phyloP scores from a whole-genome alignment of 129 eudicot genomes.

The Sambucus nigra region DNA sequence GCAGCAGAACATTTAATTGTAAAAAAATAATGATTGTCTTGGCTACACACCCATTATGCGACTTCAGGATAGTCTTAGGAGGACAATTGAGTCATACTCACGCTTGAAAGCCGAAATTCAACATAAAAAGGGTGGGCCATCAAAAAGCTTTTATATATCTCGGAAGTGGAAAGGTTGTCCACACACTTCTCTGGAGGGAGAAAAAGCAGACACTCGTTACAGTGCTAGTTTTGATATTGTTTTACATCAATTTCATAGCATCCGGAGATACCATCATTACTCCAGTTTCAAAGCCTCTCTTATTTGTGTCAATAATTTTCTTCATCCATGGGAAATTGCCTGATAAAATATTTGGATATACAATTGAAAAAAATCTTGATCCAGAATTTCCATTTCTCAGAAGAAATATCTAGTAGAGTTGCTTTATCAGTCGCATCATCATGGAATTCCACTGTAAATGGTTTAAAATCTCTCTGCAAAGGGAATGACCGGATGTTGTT shows the following conservation, averaged over 20 bases:
- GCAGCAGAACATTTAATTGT: too few relatives aligned
- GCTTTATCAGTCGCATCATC: too few relatives aligned
- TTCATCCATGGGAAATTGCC: conserved; percentile 65
- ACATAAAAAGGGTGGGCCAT: conserved; percentile 46
- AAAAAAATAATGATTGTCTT: too few relatives aligned
- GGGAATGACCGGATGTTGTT: too few relatives aligned
- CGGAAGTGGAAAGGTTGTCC: conserved; percentile 75
- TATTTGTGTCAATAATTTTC: conserved; percentile 36
- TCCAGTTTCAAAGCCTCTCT: conserved; percentile 47
- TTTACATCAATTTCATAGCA: conserved; percentile 57
- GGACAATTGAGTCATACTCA: conserved; percentile 81
- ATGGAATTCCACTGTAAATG: too few relatives aligned
- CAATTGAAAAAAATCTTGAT: too few relatives aligned
- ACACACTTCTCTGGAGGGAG: conserved; percentile 79
- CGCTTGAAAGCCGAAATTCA: conserved; percentile 57
- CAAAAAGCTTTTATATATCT: conserved; percentile 62
- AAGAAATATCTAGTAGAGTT: too few relatives aligned
- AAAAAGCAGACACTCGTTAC: conserved; percentile 43
- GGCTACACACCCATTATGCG: too few relatives aligned
- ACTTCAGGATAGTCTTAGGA: conserved; percentile 82
- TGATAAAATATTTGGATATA: conserved; percentile 49
- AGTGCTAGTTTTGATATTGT: conserved; percentile 36
- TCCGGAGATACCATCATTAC: conserved; percentile 59
- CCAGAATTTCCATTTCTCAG: too few relatives aligned
- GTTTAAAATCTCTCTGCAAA: too few relatives aligned